A percentile compares a stretch with the other conserved stretches of the same genome.
These are phyloP conservation scores for Candida sithepensis DNA, from an alignment of 805 yeast species.

Conservation along the genomic window DNA sequence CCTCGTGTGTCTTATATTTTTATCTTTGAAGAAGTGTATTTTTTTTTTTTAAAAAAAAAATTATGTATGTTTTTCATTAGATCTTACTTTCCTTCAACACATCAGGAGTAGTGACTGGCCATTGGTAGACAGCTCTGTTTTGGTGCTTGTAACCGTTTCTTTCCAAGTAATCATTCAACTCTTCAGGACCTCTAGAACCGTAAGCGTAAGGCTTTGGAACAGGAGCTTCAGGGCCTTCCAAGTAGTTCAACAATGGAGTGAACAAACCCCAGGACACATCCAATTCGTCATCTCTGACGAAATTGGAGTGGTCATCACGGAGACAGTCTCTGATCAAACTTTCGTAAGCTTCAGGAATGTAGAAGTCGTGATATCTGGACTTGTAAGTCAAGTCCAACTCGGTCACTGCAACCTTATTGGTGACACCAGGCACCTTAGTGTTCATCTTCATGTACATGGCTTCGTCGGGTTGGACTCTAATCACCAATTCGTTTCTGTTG, in stretches of 20 bases:
- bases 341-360: constrained; percentile 98
- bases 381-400: constrained; percentile 88
- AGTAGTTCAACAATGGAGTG: constrained; percentile 80
- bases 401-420: constrained; percentile 76
- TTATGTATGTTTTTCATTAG: background rate
- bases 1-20: background rate
- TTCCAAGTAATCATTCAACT: constrained; percentile 55
- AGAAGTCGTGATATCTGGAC: constrained; percentile 76
- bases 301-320: constrained; percentile 92
- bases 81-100: constrained; percentile 21
- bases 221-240: constrained; percentile 72
- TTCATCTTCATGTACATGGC: constrained; percentile 92
- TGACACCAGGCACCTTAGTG: constrained; percentile 89
- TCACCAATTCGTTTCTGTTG: constrained; percentile 88
- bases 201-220: constrained; percentile 70
- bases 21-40: background rate
- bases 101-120: constrained; percentile 78
- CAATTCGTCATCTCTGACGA: constrained; percentile 96
- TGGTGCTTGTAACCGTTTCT: constrained; percentile 72
- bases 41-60: too few species aligned
- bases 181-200: constrained; percentile 87
- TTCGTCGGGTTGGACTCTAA: constrained; percentile 92
- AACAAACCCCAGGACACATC: constrained; percentile 90
- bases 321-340: constrained; percentile 87
- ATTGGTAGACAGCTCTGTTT: constrained; percentile 66